These are phyloP conservation scores for Heracleum sosnowskyi DNA, from an alignment of 129 eudicot genomes.

Conservation along the genomic window DNA sequence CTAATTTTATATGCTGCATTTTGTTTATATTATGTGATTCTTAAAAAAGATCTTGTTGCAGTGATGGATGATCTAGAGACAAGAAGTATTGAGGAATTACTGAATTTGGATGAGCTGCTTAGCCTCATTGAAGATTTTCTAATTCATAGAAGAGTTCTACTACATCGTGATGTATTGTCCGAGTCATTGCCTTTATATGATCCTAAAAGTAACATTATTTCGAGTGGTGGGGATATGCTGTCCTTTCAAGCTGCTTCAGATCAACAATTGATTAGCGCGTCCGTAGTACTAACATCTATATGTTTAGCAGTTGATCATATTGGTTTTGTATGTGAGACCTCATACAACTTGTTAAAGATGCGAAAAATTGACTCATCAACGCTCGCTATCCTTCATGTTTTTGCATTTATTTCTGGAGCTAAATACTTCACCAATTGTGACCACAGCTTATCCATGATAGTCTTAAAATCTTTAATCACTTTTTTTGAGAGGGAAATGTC, in stretches of 20 bases:
- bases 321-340: slow-evolving; percentile 57
- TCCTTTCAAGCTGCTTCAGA: slow-evolving; percentile 32
- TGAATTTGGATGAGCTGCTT: slow-evolving; percentile 44
- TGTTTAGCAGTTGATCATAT: slow-evolving; percentile 50
- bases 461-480: slow-evolving; percentile 55
- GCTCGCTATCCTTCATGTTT: slow-evolving; percentile 54
- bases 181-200: slow-evolving; percentile 13
- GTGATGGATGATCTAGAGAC: slow-evolving; percentile 43
- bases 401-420: slow-evolving; percentile 59
- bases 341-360: slow-evolving; percentile 41
- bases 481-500: slow-evolving; percentile 34
- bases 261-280: slow-evolving; percentile 45
- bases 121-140: slow-evolving; percentile 54
- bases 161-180: slow-evolving; percentile 19
- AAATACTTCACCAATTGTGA: slow-evolving; percentile 35
- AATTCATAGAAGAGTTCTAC: slow-evolving; percentile 30
- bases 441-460: slow-evolving; percentile 35
- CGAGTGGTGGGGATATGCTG: slow-evolving; percentile 15
- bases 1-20: not conserved
- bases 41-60: slow-evolving; percentile 23
- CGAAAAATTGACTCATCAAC: slow-evolving; percentile 22
- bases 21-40: too few relatives aligned
- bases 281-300: slow-evolving; percentile 49
- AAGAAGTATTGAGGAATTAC: slow-evolving; percentile 31
- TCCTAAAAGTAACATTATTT: slow-evolving; percentile 20